Evolutionary conservation across 2,329 filamentous ascomycete genomes (phyloP), one percentile per base, ranked within the genome.

Genomic region (Fusarium longipes): DNA sequence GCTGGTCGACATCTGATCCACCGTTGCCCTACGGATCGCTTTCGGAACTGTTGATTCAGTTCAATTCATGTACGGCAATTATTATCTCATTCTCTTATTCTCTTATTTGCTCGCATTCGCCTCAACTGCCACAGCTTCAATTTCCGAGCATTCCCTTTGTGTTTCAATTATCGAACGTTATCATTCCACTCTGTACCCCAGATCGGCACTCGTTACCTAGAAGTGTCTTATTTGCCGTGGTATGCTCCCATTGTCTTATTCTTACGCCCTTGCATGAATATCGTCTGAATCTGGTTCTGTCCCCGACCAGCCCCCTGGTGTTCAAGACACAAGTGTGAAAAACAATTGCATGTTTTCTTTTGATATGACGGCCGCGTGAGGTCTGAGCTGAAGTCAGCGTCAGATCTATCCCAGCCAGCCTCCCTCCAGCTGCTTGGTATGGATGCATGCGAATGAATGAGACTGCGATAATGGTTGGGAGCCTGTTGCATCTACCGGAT

Each of bases 211-310:
- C 60, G 40, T 43, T 59, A 53, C 47, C 67, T 30, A 66, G 52
- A 54, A 68, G 65, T 72, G 70, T 67, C 70, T 73, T 73, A 72
- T 58, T 57, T 67, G 64, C 67, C 53, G 66, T 73, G 70, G 70
- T 73, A 73, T 73, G 68, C 64, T 70, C 57, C 49, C 67, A 70
- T 64, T 69, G 65, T 53, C 67, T 62, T 53, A 66, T 68, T 68
- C 48, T 52, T 57, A 33, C 45, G 38, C 57, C 66, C 39, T 64
- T 47, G 66, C 66, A 66, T 68, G 54, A 71, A 68, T 55, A 51
- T 54, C 43, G 36, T 69, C 63, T 65, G 50, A 63, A 73, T 72
- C 47, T 67, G 63, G 65, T 42, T 57, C 65, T 42, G 43, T 33
- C 53, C 62, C 59, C 70, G 68, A 53, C 50, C 54, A 53, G 35